phyloP scores from a whole-genome alignment of 1,284 basidiomycete species.

The Blastosporella zonata region DNA sequence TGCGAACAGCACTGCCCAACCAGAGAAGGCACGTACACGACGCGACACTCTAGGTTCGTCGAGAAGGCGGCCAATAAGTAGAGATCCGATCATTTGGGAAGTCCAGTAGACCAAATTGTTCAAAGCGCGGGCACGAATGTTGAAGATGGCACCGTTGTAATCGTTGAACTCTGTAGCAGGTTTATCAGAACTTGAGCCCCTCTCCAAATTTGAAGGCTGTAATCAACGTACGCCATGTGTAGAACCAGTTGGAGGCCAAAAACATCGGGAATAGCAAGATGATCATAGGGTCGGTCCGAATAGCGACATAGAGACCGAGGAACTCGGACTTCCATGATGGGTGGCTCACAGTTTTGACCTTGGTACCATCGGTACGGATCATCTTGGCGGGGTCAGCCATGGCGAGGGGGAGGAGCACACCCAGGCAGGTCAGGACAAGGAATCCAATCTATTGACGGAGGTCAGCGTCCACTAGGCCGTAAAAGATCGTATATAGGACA shows the following conservation, averaged over 20 bases:
- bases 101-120: slow-evolving; percentile 73
- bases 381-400: slow-evolving; percentile 71
- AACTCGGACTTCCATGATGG: slow-evolving; percentile 71
- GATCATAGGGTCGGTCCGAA: slow-evolving; percentile 56
- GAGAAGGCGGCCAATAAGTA: slow-evolving; percentile 61
- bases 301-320: slow-evolving; percentile 44
- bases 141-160: slow-evolving; percentile 63
- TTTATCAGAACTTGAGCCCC: neutral
- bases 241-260: slow-evolving; percentile 76
- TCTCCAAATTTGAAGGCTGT: neutral
- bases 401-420: slow-evolving; percentile 57
- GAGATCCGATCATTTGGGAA: slow-evolving; percentile 62
- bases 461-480: neutral
- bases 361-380: slow-evolving; percentile 72
- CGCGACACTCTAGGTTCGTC: slow-evolving; percentile 53
- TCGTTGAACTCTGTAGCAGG: slow-evolving; percentile 57
- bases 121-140: slow-evolving; percentile 61
- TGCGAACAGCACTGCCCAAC: slow-evolving; percentile 55
- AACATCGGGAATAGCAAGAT: slow-evolving; percentile 66
- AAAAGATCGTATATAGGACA: slow-evolving; percentile 19
- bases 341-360: slow-evolving; percentile 53
- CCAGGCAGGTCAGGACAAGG: slow-evolving; percentile 64
- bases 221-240: slow-evolving; percentile 62
- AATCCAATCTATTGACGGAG: slow-evolving; percentile 58
- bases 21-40: slow-evolving; percentile 60